Base-by-base conservation (phyloP, 768 basidiomycete genomes). In the Lyophyllum decastes region DNA sequence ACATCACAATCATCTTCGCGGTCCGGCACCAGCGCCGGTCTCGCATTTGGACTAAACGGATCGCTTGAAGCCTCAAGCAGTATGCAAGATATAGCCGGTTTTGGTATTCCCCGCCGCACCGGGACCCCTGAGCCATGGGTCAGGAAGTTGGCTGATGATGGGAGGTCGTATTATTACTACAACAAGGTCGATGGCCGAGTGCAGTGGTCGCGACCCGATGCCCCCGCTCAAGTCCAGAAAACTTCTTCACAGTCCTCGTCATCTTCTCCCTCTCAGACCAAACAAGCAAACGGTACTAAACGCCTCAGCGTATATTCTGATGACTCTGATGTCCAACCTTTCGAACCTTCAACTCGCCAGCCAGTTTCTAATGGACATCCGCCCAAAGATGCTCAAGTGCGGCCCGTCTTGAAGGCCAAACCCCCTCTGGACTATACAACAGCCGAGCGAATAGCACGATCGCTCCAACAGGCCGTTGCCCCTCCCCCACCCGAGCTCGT, bases 61-160 rank as follows among this genome's bases (percentile, higher is more conserved):
- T 65, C 72, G 25, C 68, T 69, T 19, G 73, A 76, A 26, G 60
- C 72, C 16, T 73, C 78, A 49, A 72, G 72, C 30, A 69, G 71
- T 48, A 65, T 70, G 34, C 73, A 73, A 57, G 76, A 78, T 27
- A 60, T 61, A 6, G 80, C 83, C 27, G 87, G 86, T 9, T 88
- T 89, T 66, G 88, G 87, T 40, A 65, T 87, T 27, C 81, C 77
- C 19, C 82, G 78, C 48, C 81, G 82, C 25, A 80, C 82, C 17
- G 79, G 82, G 14, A 85, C 84, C 4, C 88, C 90, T 19, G 89
- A 92, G 63, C 89, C 88, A n/a, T 96, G 94, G 94, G 75, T 87
- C 21, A 84, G 83, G 65, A 85, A 85, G 54, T 78, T 93, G 45
- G 89, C 89, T 22, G 92, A 94, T 65, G 93, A 95, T 63, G 92